phyloP scores from a whole-genome alignment of 768 basidiomycete species.

The Podaxis sp. region DNA sequence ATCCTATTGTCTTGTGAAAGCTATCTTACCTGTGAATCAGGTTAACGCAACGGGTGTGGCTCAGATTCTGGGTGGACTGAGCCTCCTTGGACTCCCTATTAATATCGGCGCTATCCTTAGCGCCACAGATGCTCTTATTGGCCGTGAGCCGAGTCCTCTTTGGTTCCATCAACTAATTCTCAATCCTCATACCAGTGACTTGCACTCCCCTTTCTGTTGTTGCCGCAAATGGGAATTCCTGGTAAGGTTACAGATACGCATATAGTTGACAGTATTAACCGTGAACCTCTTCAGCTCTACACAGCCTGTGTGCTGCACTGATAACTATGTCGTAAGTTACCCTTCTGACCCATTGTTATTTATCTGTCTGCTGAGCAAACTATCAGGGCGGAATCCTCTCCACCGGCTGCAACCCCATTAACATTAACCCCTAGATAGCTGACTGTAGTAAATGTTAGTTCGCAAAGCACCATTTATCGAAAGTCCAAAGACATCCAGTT shows the following conservation, averaged over 20 bases:
- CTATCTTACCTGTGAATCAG: not conserved
- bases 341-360: too few relatives aligned
- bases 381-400: constrained; percentile 1
- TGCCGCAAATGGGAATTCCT: constrained; percentile 5
- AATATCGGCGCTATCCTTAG: constrained; percentile 1
- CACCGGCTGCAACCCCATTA: constrained; percentile 1
- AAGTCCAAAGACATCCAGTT: too few relatives aligned
- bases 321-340: constrained; percentile 6
- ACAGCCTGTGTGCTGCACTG: constrained; percentile 13
- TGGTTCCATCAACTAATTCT: not conserved
- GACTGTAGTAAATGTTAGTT: too few relatives aligned
- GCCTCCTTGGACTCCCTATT: constrained; percentile 3
- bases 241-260: not conserved
- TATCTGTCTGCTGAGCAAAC: not conserved
- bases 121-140: constrained; percentile 5
- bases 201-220: constrained; percentile 4
- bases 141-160: constrained; percentile 3
- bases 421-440: not conserved
- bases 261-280: not conserved
- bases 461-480: too few relatives aligned
- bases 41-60: not conserved
- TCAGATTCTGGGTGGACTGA: not conserved
- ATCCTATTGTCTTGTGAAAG: not conserved
- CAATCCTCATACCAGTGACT: not conserved
- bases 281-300: not conserved